Conservation (phyloP, 208 protist genomes). For the Acanthamoeba healyi region DNA sequence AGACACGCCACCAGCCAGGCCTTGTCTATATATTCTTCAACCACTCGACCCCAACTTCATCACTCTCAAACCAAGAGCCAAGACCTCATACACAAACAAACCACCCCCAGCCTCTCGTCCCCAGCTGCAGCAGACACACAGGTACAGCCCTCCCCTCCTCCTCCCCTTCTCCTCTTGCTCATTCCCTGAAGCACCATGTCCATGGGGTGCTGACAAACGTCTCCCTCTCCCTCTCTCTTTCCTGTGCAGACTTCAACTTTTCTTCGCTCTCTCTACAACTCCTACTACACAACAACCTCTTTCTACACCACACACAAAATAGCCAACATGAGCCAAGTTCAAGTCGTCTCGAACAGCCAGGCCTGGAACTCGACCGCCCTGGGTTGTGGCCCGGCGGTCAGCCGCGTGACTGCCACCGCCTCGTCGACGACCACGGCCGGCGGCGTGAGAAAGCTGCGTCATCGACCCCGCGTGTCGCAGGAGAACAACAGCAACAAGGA, state of each 20-base stretch:
- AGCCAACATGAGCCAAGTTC: slow-evolving; percentile 17
- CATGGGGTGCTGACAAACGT: no score
- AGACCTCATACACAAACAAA: no score
- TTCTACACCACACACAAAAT: background rate
- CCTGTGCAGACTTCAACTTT: background rate
- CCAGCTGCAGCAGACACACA: no score
- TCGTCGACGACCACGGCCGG: background rate
- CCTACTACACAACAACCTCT: background rate
- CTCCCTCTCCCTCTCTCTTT: no score
- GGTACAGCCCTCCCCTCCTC: no score
- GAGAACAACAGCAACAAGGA: slow-evolving; percentile 52
- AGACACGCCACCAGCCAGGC: background rate
- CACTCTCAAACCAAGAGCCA: no score
- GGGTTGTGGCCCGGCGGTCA: background rate
- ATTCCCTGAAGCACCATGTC: no score
- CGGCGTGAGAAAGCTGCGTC: background rate
- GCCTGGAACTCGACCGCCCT: slow-evolving; percentile 15
- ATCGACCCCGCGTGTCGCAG: background rate
- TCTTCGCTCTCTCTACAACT: background rate
- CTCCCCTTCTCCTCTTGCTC: no score
- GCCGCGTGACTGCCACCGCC: background rate
- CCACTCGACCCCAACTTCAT: no score
- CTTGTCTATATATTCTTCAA: background rate
- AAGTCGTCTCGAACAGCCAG: slow-evolving; percentile 48
- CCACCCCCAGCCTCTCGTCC: no score